phyloP scores from a whole-genome alignment of 2,329 filamentous ascomycete genomes.

The Fusarium sp. region DNA sequence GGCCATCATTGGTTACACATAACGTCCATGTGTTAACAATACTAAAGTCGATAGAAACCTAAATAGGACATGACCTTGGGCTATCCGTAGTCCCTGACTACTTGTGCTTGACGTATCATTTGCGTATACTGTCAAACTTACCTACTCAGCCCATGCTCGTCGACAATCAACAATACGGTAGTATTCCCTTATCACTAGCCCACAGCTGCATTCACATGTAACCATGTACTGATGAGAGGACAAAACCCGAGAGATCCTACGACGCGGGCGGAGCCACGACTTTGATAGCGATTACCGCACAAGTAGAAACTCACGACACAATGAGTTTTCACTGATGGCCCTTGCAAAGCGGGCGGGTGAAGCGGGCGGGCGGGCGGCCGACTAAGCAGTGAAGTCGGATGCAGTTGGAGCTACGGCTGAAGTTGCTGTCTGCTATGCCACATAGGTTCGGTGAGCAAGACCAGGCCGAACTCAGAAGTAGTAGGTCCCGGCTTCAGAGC shows the following conservation, averaged over 20 bases:
- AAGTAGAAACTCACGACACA: background rate
- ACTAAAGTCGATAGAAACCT: slow-evolving; percentile 9
- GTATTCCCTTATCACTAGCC: background rate
- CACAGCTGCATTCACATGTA: background rate
- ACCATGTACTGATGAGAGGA: background rate
- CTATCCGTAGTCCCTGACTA: slow-evolving; percentile 14
- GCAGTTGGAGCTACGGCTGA: slow-evolving; percentile 29
- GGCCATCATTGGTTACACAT: slow-evolving; percentile 18
- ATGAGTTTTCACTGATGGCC: slow-evolving; percentile 4
- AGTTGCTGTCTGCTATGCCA: slow-evolving; percentile 18
- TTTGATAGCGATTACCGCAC: slow-evolving; percentile 10
- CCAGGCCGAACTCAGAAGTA: slow-evolving; percentile 5
- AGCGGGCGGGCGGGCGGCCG: slow-evolving; percentile 42
- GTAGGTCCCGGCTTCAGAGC: background rate
- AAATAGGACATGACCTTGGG: background rate
- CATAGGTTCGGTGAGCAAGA: slow-evolving; percentile 9
- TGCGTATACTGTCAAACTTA: background rate
- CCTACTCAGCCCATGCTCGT: background rate
- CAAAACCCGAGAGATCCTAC: slow-evolving; percentile 1
- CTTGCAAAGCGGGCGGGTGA: slow-evolving; percentile 22
- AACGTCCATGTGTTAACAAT: slow-evolving; percentile 4
- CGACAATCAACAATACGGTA: slow-evolving; percentile 5
- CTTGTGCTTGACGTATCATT: slow-evolving; percentile 6
- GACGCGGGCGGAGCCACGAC: slow-evolving; percentile 7
- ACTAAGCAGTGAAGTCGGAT: slow-evolving; percentile 35